Percentiles rank a stretch among this genome's conserved stretches.
Conservation (phyloP, 495 filamentous ascomycete species). For the Lentithecium fluviatile region DNA sequence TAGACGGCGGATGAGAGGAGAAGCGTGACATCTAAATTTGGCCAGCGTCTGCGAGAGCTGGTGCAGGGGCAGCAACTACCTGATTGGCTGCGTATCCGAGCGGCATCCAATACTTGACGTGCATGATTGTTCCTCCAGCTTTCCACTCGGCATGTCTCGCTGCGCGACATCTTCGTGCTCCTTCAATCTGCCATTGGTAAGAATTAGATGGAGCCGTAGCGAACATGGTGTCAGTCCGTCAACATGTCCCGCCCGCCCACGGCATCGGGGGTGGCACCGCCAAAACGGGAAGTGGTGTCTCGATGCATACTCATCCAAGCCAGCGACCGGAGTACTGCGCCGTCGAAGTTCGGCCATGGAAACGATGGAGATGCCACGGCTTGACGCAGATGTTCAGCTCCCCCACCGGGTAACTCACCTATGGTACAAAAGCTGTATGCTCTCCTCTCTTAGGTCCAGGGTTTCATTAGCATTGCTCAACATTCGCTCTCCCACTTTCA, state of each 20-base stretch:
- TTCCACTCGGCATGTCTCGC: conserved; percentile 9
- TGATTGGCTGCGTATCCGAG: conserved; percentile 23
- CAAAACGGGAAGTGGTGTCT: not conserved
- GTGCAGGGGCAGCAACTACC: not conserved
- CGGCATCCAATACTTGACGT: conserved; percentile 8
- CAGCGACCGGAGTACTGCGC: conserved; percentile 7
- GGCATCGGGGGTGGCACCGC: conserved; percentile 7
- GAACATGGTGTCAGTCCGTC: not conserved
- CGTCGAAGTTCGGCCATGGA: conserved; percentile 16
- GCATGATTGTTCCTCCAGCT: not conserved
- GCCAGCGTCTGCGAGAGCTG: not conserved
- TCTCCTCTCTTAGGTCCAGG: not conserved
- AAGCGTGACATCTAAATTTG: conserved; percentile 10
- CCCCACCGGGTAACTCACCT: conserved; percentile 12
- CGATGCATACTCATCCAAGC: conserved; percentile 13
- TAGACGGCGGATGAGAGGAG: conserved; percentile 6
- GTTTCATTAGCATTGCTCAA: not conserved
- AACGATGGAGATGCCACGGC: conserved; percentile 14
- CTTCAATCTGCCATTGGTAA: conserved; percentile 6
- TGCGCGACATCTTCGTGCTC: conserved; percentile 4
- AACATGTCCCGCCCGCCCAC: conserved; percentile 2
- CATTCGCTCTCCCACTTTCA: too few relatives aligned
- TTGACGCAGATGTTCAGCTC: conserved; percentile 13
- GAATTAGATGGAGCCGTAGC: conserved; percentile 3
- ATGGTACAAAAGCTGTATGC: not conserved